phyloP scores from a whole-genome alignment of 306 rosid genomes.

The Hippophae gyantsensis region DNA sequence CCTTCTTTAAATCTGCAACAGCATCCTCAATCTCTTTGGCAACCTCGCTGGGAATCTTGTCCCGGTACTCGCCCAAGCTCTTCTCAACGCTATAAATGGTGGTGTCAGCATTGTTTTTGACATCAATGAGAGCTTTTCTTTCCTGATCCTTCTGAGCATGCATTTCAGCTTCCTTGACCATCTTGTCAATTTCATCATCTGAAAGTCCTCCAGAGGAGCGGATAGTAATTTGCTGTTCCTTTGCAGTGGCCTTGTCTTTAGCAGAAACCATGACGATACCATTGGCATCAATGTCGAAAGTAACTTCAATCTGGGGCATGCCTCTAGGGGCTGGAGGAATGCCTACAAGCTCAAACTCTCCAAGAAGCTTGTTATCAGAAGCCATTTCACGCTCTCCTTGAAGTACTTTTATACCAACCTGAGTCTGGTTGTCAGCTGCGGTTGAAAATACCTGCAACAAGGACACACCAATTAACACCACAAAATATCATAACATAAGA shows the following conservation, averaged over 20 bases:
- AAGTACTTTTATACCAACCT: conserved; percentile 81
- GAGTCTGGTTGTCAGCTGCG: conserved; percentile 91
- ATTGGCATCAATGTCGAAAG: conserved; percentile 91
- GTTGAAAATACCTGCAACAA: conserved; percentile 68
- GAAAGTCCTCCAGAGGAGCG: conserved; percentile 89
- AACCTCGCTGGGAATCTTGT: conserved; percentile 73
- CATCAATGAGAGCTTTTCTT: conserved; percentile 65
- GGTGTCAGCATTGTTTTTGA: conserved; percentile 79
- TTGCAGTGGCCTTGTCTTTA: conserved; percentile 83
- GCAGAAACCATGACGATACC: conserved; percentile 95
- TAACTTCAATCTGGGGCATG: conserved; percentile 89
- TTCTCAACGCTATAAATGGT: conserved; percentile 80
- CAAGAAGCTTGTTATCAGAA: conserved; percentile 68
- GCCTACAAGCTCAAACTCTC: conserved; percentile 87
- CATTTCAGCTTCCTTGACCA: conserved; percentile 88
- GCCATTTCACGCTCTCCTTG: conserved; percentile 99
- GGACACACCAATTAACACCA: conserved; percentile 5
- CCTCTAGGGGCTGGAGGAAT: conserved; percentile 93
- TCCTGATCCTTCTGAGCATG: conserved; percentile 87
- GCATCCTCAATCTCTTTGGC: conserved; percentile 77
- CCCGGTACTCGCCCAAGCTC: conserved; percentile 73
- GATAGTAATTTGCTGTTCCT: conserved; percentile 89
- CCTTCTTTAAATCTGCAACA: conserved; percentile 57
- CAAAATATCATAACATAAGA: not conserved
- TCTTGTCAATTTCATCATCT: conserved; percentile 71